Conservation (phyloP, 192 early-diverging fungal genomes). For the Chytriomyces sp. region DNA sequence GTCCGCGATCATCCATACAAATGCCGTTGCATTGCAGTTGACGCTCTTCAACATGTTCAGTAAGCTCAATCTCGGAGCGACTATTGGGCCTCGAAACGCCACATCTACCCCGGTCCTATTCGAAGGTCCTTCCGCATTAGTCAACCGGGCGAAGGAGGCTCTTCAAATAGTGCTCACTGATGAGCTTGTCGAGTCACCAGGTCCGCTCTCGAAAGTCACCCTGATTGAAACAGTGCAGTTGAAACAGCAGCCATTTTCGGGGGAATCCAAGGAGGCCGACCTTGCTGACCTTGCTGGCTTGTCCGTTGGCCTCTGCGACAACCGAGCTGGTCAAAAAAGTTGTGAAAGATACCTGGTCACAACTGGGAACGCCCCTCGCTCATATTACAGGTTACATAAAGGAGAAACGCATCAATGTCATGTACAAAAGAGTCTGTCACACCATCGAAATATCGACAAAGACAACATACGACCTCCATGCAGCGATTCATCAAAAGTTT, state of each 20-base stretch:
- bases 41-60: too few species aligned
- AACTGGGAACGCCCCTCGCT: not conserved
- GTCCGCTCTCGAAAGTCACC: too few species aligned
- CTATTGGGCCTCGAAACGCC: too few species aligned
- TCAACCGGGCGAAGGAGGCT: too few species aligned
- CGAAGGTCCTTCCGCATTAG: too few species aligned
- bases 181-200: too few species aligned
- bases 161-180: too few species aligned
- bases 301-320: constrained; percentile 11
- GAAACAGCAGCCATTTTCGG: constrained; percentile 8
- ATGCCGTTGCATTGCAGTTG: too few species aligned
- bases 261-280: not conserved
- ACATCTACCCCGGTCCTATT: too few species aligned
- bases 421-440: not conserved
- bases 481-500: not conserved
- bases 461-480: not conserved
- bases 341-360: constrained; percentile 4
- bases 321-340: constrained; percentile 7
- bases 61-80: too few species aligned
- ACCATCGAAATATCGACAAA: constrained; percentile 1
- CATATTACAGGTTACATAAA: not conserved
- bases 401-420: constrained; percentile 4
- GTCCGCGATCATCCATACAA: too few species aligned
- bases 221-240: too few species aligned
- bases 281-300: constrained; percentile 8